These are phyloP conservation scores for Rhizomucor miehei DNA, from an alignment of 371 early-diverging fungal species.

Conservation along the genomic window DNA sequence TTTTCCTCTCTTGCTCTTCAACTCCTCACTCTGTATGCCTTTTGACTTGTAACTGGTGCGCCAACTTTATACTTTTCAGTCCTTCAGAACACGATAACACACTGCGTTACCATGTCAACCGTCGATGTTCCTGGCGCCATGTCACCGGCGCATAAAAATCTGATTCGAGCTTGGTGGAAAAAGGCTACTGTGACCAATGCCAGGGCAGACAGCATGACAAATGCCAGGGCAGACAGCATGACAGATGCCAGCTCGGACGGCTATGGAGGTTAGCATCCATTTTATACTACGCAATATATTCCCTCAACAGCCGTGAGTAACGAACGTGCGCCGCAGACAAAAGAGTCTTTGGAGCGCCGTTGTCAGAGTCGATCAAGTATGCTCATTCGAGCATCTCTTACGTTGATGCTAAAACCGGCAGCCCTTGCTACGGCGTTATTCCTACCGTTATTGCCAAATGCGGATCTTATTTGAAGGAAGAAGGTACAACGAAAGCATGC, in stretches of 20 bases:
- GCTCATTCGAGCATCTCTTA: slow-evolving; percentile 39
- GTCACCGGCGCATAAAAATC: slow-evolving; percentile 26
- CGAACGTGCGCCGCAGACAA: slow-evolving; percentile 12
- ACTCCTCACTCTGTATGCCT: too few relatives aligned
- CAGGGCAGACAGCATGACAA: slow-evolving; percentile 10
- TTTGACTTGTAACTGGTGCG: too few relatives aligned
- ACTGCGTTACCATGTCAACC: slow-evolving; percentile 13
- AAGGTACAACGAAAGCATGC: slow-evolving; percentile 32
- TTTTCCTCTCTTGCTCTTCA: too few relatives aligned
- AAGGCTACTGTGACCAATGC: slow-evolving; percentile 19
- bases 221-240: slow-evolving; percentile 10
- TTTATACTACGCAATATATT: background rate
- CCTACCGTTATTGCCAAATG: slow-evolving; percentile 57
- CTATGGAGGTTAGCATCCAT: slow-evolving; percentile 8
- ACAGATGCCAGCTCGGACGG: slow-evolving; percentile 12
- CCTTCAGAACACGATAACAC: too few relatives aligned
- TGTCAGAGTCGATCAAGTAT: slow-evolving; percentile 35
- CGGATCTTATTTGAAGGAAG: slow-evolving; percentile 51
- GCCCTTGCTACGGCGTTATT: slow-evolving; percentile 39
- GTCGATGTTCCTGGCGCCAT: slow-evolving; percentile 22
- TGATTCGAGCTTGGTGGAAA: slow-evolving; percentile 41
- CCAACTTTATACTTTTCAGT: too few relatives aligned
- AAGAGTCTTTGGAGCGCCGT: slow-evolving; percentile 37
- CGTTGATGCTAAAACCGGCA: slow-evolving; percentile 20
- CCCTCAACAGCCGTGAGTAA: too few relatives aligned